Evolutionary conservation across 169 alveolate species (phyloP), one percentile per base, ranked within the genome.

Genomic region (Plasmodium gonderi): DNA sequence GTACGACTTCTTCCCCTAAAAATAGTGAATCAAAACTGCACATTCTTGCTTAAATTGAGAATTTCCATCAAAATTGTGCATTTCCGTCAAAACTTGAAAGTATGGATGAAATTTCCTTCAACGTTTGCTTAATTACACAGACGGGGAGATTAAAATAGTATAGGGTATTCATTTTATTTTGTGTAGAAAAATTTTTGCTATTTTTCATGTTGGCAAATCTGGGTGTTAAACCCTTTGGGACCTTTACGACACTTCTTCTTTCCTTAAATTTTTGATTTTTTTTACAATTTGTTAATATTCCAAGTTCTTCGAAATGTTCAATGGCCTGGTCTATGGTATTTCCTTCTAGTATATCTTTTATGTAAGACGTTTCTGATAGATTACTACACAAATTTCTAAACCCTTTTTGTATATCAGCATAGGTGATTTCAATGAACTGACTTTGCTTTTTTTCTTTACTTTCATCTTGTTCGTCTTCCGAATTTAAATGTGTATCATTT

Each of bases 281-380:
- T 83, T 69, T 83, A 3, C 81, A 69, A 72, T 83, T 83, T n/a
- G 76, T 83, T 69, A 83, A 64, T 14, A 83, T 83, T 11, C 92
- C 92, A 29, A 83, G 76, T 69, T 83, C 92, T 72, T 83, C 92
- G 64, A 83, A 83, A 69, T 83, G 92, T 45, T 83, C 92, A 23
- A 83, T 83, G 9, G 92, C 45, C 64, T 83, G 92, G 26, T 83
- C 92, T 14, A 83, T 83, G 33, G 92, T 69, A 72, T 83, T 83
- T 29, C 92, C 92, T 51, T 83, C 92, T 17, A 83, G 60, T 31
- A 83, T 69, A 42, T 83, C 92, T 60, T 64, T 83, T 69, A 83
- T 83, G 44, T 69, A 83, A 42, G 77, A 45, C 0, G 92, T 83
- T 51, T 83, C 92, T 14, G 92, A 83, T n/a, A 83, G 67, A 3